Evolutionary conservation across 345 rosid species (phyloP), one percentile per base, ranked within the genome.

Genomic region (Murraya paniculata): DNA sequence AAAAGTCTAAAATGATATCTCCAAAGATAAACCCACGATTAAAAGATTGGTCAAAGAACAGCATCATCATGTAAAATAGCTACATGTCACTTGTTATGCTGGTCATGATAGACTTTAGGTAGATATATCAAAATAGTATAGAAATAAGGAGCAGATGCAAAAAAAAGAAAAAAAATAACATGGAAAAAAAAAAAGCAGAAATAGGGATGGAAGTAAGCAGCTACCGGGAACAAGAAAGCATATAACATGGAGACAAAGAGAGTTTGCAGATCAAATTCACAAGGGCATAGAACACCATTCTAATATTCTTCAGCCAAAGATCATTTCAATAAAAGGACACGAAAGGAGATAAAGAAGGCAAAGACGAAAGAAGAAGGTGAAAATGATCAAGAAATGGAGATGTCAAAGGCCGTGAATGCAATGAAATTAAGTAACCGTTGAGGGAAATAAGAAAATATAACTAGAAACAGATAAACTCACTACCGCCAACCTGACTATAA

Each of bases 11-110:
- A 64, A 64, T 56, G 35, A 69, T 70, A 25, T 30, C 21, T 27
- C 57, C 24, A 61, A 30, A 71, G 75, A 70, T 31, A 70, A 31
- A 7, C 72, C 36, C 72, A 56, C 69, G 9, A 81, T 41, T 36
- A 71, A 70, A 60, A 53, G 39, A 73, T 62, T 25, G 60, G 70
- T 28, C 62, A 61, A 35, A 68, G 31, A 27, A 64, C 64, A 71
- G 50, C 36, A 76, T 71, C 48, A 50, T 16, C 41, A 33, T n/a
- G 45, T 61, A 31, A 24, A 56, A 72, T 55, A 36, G 62, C 53
- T 11, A 59, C 16, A 48, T 68, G 3, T 62, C 62, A 38, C 56
- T 69, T 31, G 48, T 71, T 53, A 55, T 16, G 21, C 39, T 19
- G 35, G 72, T 62, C 72, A 64, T 11, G 48, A 21, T 53, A 55